Conservation (phyloP, 495 filamentous ascomycete genomes). For the Platismatia glauca region DNA sequence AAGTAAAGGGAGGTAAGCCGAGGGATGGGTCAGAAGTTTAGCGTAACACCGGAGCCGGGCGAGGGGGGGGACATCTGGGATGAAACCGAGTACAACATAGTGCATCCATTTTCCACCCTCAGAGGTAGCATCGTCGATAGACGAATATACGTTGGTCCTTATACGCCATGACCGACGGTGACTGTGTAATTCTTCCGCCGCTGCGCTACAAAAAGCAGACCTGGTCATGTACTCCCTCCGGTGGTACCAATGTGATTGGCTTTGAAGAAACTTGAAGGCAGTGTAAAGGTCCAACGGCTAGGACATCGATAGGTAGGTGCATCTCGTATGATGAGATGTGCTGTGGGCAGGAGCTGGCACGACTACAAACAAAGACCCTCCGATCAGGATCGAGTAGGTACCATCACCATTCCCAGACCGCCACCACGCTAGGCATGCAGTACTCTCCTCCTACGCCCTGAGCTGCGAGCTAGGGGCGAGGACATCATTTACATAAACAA, state of each 20-base stretch:
- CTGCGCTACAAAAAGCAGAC: too few relatives aligned
- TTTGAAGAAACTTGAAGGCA: neutral
- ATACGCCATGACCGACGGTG: too few relatives aligned
- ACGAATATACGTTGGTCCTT: too few relatives aligned
- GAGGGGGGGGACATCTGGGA: too few relatives aligned
- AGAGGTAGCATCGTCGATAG: too few relatives aligned
- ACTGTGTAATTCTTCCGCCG: too few relatives aligned
- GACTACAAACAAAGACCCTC: neutral
- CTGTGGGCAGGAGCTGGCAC: neutral
- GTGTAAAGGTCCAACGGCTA: neutral
- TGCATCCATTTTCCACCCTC: too few relatives aligned
- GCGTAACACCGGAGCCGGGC: neutral
- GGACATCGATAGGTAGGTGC: neutral
- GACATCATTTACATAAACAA: neutral
- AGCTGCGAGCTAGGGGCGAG: neutral
- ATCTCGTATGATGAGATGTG: neutral
- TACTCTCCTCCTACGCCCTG: neutral
- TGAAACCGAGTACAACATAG: too few relatives aligned
- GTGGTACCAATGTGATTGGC: neutral
- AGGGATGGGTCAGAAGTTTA: neutral
- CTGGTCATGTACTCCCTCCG: too few relatives aligned
- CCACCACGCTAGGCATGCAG: neutral
- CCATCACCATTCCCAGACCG: neutral
- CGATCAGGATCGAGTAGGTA: neutral
- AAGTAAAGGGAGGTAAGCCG: neutral